Conservation (phyloP, 192 early-diverging fungal species). For the Thoreauomyces humboldtii region DNA sequence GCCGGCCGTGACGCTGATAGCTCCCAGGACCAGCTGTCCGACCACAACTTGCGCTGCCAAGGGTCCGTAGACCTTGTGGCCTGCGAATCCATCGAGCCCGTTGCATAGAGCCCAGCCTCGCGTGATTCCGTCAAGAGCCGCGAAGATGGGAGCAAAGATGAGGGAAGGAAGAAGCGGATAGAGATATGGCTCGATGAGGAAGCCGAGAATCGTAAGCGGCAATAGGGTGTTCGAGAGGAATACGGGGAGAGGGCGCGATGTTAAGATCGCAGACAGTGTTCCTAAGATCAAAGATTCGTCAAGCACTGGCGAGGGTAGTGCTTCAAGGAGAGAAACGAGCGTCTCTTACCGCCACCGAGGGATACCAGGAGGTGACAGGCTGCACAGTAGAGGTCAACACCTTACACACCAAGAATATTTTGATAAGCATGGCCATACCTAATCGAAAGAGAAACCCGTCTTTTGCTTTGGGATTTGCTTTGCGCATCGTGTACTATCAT, state of each 20-base stretch:
- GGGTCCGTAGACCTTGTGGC: slow-evolving; percentile 2
- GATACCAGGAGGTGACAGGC: slow-evolving; percentile 11
- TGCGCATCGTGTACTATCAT: too few relatives aligned
- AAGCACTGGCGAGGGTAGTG: slow-evolving; percentile 21
- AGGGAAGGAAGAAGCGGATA: slow-evolving; percentile 23
- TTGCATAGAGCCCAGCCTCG: slow-evolving; percentile 23
- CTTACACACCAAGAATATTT: too few relatives aligned
- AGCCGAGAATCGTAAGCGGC: slow-evolving; percentile 31
- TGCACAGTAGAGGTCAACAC: too few relatives aligned
- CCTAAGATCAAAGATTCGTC: not conserved
- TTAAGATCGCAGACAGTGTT: slow-evolving; percentile 22
- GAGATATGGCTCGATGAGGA: slow-evolving; percentile 32
- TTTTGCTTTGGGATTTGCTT: too few relatives aligned
- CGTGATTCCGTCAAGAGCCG: slow-evolving; percentile 28
- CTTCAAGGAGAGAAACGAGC: not conserved
- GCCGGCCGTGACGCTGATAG: slow-evolving; percentile 33
- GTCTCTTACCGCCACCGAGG: slow-evolving; percentile 31
- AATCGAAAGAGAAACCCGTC: too few relatives aligned
- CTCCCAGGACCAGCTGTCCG: slow-evolving; percentile 30
- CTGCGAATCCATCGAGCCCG: slow-evolving; percentile 15
- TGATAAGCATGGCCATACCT: too few relatives aligned
- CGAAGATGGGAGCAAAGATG: slow-evolving; percentile 12
- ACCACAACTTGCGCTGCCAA: slow-evolving; percentile 2
- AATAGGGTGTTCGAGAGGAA: slow-evolving; percentile 28
- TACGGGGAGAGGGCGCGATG: slow-evolving; percentile 32